Evolutionary conservation across 345 rosid species (phyloP).

Genomic region (Ailanthus altissimus): DNA sequence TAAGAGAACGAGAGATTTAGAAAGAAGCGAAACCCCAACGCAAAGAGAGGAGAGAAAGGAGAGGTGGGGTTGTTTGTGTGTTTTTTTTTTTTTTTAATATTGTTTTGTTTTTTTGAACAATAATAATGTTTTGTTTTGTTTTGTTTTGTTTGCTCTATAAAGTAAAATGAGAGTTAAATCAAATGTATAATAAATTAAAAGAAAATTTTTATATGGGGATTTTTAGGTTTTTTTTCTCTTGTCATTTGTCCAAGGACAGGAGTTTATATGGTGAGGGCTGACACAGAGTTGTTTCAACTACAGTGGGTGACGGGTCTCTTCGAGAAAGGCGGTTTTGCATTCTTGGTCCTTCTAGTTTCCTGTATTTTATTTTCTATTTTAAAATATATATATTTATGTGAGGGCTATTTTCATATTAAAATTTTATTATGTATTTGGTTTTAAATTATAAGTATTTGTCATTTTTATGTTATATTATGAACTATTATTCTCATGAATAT

Average conservation of each 20-base stretch:
- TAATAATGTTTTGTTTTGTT: not conserved
- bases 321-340: too few relatives aligned
- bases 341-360: too few relatives aligned
- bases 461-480: too few relatives aligned
- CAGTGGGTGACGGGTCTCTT: too few relatives aligned
- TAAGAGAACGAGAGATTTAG: slow-evolving; percentile 12
- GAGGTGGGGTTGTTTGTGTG: slow-evolving; percentile 20
- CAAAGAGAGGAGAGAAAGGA: slow-evolving; percentile 13
- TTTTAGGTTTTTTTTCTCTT: not conserved
- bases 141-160: not conserved
- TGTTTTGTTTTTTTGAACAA: not conserved
- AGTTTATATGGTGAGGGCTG: not conserved
- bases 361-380: too few relatives aligned
- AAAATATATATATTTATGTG: too few relatives aligned
- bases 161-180: not conserved
- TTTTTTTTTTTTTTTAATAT: not conserved
- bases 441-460: too few relatives aligned
- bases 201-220: not conserved
- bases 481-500: too few relatives aligned
- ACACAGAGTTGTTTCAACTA: too few relatives aligned
- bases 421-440: too few relatives aligned
- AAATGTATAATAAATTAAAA: not conserved
- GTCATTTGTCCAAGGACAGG: not conserved
- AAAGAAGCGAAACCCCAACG: slow-evolving; percentile 46
- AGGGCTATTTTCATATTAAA: too few relatives aligned